Evolutionary conservation across 225 moss, liverwort and hornwort species (phyloP), one percentile per base, ranked within the genome.

Genomic region (Physcomitrellopsis africana): DNA sequence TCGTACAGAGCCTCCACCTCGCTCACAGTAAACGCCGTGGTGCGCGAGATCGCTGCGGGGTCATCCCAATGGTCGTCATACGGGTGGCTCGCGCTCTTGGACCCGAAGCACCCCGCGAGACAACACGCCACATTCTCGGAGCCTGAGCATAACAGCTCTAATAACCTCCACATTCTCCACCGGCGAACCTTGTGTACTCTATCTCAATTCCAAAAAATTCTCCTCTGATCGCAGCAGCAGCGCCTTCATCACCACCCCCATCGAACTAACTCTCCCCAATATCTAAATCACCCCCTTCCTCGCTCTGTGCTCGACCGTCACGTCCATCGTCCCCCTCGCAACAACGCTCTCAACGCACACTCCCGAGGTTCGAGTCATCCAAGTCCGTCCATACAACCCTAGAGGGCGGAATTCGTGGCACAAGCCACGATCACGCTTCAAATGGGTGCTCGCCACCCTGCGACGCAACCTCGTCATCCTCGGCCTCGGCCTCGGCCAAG

Each of bases 1-100:
- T 99, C 99, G 67, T 99, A 99, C 32, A 99, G 77, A 17, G 99
- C 99, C 82, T 99, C 99, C 80, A 99, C 92, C 80, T 99, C 99
- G 67, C 99, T 99, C 68, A 99, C 99, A 69, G 82, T 93, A 81
- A 99, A 89, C 52, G 89, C 89, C 27, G 89, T 89, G 15, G 81
- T 73, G 15, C 59, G 73, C 44, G 89, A 83, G 17, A 89, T 79
- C 22, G 81, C 67, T 5, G 51, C 89, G 48, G 89, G 89, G 23
- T 86, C 86, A 56, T 69, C 75, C 80, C 79, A 60, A 0, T 78
- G 78, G 57, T 86, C 81, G 65, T 78, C 81, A 16, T 69, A 77
- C 44, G 86, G 81, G 45, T 42, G 74, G 19, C 53, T 54, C 51
- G 67, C 73, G 64, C 73, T 77, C 74, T 89, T 89, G 15, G 60